Base-by-base conservation (phyloP, 345 rosid genomes). In the Rhodomyrtus tomentosa region DNA sequence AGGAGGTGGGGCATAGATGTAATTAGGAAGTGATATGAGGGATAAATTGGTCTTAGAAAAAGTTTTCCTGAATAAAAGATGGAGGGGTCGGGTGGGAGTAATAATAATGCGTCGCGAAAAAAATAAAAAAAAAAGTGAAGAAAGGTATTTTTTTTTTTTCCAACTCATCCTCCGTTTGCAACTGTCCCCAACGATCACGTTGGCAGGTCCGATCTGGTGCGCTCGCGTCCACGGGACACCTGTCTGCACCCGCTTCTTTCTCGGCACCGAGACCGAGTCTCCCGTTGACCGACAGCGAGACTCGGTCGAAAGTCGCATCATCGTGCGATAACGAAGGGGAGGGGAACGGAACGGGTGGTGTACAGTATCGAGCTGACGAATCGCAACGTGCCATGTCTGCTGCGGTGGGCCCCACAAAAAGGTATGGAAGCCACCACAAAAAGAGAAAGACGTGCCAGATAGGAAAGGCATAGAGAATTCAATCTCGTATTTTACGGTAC, bases 191-290 rank as follows among this genome's bases (percentile, higher is more conserved):
- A 36, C 79, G 79, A 86, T 85, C 84, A 76, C 82, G 88, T 79
- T 80, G 87, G 89, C 8, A 16, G 86, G 83, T 87, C 74, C 48
- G 84, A 81, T 89, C 90, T 55, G 48, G 87, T 87, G 86, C 85
- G 84, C 51, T 48, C 85, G 38, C 29, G 29, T 53, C 81, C 80
- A 87, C 72, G 68, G 27, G 2, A 56, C 86, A 89, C 85, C 20
- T 83, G 87, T 62, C 86, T 48, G 59, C 73, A 24, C 58, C 82
- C 27, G 86, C 88, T 32, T 49, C 50, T 48, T 76, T 81, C 20
- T 82, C 85, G 83, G 42, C 79, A 18, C 13, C 32, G 25, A 7
- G 51, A 50, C 82, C 11, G 48, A 73, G 52, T 42, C 83, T 15
- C 40, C 29, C 55, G 59, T 85, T 82, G 86, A 84, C 68, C 85